A percentile compares a stretch with the other conserved stretches of the same genome.
Conservation (phyloP, 306 rosid species). For the Pachyrhizus erosus region DNA sequence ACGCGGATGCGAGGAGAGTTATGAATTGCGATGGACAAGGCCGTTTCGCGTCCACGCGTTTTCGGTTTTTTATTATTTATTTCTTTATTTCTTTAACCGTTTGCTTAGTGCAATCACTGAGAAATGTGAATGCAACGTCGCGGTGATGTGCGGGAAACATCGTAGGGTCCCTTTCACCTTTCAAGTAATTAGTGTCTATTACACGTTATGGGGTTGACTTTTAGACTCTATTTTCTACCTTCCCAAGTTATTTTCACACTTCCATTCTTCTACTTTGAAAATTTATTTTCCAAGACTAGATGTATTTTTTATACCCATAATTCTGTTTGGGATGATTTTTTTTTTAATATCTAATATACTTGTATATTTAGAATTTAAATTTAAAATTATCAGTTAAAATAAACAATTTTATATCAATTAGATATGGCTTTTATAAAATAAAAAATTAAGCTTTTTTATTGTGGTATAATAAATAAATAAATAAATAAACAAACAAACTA, state of each 20-base stretch:
- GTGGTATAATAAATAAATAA: too few relatives aligned
- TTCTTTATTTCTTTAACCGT: neutral
- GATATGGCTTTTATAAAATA: too few relatives aligned
- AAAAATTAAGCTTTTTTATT: too few relatives aligned
- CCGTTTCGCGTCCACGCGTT: slow-evolving; percentile 40
- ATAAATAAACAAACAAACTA: too few relatives aligned
- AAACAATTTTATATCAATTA: too few relatives aligned
- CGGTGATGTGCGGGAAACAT: slow-evolving; percentile 31
- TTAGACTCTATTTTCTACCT: neutral
- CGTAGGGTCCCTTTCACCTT: slow-evolving; percentile 30
- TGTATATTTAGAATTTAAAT: too few relatives aligned
- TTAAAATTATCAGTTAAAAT: too few relatives aligned
- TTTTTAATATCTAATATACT: too few relatives aligned
- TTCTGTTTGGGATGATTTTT: too few relatives aligned
- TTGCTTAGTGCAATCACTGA: neutral
- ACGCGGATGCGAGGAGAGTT: slow-evolving; percentile 37
- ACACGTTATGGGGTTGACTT: slow-evolving; percentile 44
- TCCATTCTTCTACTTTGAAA: too few relatives aligned
- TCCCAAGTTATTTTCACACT: neutral
- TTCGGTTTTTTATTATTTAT: neutral
- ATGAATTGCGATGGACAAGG: slow-evolving; percentile 26
- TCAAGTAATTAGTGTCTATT: neutral
- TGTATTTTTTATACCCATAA: too few relatives aligned
- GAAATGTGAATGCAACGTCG: slow-evolving; percentile 11
- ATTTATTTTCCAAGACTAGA: too few relatives aligned